Conservation (phyloP, 208 protist species). For the Acanthamoeba rhysodes region DNA sequence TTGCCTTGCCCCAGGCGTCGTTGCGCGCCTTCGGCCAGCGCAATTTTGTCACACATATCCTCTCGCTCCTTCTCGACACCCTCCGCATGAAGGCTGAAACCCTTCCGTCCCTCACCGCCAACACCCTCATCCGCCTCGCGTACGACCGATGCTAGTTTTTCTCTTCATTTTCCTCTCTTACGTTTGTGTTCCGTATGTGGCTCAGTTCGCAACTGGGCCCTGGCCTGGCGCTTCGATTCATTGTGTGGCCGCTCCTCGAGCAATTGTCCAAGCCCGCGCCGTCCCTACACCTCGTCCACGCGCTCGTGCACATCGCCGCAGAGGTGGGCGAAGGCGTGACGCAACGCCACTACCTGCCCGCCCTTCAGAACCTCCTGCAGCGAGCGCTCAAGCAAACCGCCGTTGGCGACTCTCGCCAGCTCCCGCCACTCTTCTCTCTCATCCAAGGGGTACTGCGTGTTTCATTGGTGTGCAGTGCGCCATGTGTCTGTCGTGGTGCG, state of each 20-base stretch:
- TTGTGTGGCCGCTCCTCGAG: constrained; percentile 37
- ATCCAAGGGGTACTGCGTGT: constrained; percentile 6
- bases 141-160: neutral
- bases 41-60: constrained; percentile 1
- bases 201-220: neutral
- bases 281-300: neutral
- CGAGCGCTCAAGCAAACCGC: constrained; percentile 3
- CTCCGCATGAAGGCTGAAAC: constrained; percentile 17
- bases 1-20: neutral
- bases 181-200: neutral
- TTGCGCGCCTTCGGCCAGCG: constrained; percentile 25
- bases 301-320: constrained; percentile 21
- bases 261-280: constrained; percentile 37
- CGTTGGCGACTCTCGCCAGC: neutral
- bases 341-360: constrained; percentile 37
- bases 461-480: too few species aligned
- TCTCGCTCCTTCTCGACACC: neutral
- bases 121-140: constrained; percentile 47
- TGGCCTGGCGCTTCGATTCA: constrained; percentile 9
- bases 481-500: too few species aligned
- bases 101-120: constrained; percentile 10
- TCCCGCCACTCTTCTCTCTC: constrained; percentile 14
- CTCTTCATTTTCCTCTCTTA: neutral
- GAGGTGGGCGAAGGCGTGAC: constrained; percentile 48
- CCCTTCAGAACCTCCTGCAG: neutral